Evolutionary conservation across 805 yeast genomes (phyloP).

Genomic region (Candida insectalens): DNA sequence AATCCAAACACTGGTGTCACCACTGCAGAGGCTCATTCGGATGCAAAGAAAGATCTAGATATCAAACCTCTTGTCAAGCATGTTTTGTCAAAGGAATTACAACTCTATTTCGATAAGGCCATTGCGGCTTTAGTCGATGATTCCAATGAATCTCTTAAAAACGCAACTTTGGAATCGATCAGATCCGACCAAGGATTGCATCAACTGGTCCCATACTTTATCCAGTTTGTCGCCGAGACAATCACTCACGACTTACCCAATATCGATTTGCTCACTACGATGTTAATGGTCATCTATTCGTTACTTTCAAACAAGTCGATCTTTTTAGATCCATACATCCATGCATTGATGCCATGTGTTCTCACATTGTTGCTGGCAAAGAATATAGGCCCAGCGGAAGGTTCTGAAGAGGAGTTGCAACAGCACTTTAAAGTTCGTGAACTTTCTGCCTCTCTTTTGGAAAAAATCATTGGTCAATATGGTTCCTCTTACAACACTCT

Average conservation of each 20-base stretch:
- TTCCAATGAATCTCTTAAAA: conserved; percentile 46
- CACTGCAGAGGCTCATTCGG: conserved; percentile 16
- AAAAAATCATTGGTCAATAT: conserved; percentile 67
- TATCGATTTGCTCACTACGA: conserved; percentile 61
- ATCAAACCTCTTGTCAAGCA: conserved; percentile 91
- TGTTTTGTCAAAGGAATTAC: conserved; percentile 87
- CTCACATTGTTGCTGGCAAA: conserved; percentile 84
- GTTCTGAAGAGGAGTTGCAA: conserved; percentile 13
- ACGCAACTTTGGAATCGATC: conserved; percentile 78
- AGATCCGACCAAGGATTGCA: conserved; percentile 93
- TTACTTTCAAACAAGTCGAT: conserved; percentile 74
- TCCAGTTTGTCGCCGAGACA: conserved; percentile 93
- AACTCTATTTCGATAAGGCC: conserved; percentile 85
- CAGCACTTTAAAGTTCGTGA: conserved; percentile 62
- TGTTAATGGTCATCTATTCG: conserved; percentile 84
- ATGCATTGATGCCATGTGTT: conserved; percentile 94
- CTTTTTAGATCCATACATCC: conserved; percentile 90
- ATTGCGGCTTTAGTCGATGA: conserved; percentile 65
- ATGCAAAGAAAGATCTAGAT: conserved; percentile 37
- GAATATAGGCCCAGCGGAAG: conserved; percentile 49
- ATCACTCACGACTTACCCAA: conserved; percentile 79
- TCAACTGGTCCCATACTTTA: conserved; percentile 92
- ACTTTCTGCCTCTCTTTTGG: conserved; percentile 75
- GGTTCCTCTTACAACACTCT: conserved; percentile 82
- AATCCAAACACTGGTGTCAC: conserved; percentile 20